Conservation (phyloP, 148 eudicot species). For the Tetragonia tetragonoides region DNA sequence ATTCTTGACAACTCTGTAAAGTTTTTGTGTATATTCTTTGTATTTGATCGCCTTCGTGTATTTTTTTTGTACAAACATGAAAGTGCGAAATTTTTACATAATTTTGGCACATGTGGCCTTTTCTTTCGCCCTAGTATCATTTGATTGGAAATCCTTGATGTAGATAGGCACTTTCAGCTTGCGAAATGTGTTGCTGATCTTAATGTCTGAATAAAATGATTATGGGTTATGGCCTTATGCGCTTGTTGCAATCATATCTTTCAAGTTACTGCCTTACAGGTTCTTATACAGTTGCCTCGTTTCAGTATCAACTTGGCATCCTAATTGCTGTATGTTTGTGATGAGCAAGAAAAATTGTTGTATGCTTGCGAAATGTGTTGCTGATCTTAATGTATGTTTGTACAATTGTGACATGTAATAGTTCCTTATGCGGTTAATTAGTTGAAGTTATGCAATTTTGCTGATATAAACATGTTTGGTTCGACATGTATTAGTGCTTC, state of each 20-base stretch:
- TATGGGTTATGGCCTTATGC: background rate
- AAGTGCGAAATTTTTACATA: background rate
- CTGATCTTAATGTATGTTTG: background rate
- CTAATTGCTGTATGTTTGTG: too few relatives aligned
- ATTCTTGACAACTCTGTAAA: background rate
- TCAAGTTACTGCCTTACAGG: background rate
- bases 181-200: conserved; percentile 1
- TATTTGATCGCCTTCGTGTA: background rate
- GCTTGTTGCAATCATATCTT: background rate
- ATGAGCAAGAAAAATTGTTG: too few relatives aligned
- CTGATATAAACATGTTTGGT: too few relatives aligned
- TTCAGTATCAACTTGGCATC: too few relatives aligned
- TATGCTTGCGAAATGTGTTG: background rate
- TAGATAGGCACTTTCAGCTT: background rate
- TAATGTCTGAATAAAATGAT: background rate
- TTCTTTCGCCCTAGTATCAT: background rate
- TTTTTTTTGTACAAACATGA: background rate
- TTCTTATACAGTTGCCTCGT: background rate
- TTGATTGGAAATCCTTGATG: background rate
- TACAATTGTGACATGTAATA: too few relatives aligned
- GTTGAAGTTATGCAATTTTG: too few relatives aligned
- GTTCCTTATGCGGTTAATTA: too few relatives aligned
- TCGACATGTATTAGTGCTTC: too few relatives aligned
- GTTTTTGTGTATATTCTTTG: conserved; percentile 7
- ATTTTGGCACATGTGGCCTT: background rate